phyloP scores from a whole-genome alignment of 139 green algal genomes.

The Coccomyxa sp. region DNA sequence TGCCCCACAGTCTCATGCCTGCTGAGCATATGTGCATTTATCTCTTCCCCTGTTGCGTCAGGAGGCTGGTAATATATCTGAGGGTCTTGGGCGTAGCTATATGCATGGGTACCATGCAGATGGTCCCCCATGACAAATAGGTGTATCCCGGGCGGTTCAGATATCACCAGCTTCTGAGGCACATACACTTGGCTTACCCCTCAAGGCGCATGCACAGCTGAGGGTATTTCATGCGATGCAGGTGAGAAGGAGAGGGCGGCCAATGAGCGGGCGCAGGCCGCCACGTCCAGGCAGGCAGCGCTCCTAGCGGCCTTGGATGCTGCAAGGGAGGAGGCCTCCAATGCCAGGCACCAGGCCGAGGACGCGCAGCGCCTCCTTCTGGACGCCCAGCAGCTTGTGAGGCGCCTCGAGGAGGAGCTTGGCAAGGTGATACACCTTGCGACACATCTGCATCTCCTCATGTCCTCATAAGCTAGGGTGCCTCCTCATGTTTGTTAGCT shows the following conservation, averaged over 20 bases:
- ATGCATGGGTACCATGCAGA: background rate
- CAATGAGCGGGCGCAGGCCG: constrained; percentile 8
- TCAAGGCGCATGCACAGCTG: no score
- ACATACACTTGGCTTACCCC: no score
- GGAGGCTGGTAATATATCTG: background rate
- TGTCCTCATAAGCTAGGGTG: background rate
- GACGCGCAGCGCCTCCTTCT: constrained; percentile 1
- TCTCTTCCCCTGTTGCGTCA: background rate
- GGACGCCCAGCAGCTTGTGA: background rate
- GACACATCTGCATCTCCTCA: background rate
- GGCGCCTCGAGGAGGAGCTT: constrained; percentile 2
- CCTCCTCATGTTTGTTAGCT: background rate
- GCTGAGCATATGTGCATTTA: background rate
- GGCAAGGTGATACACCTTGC: background rate
- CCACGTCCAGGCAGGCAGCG: background rate
- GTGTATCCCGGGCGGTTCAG: background rate
- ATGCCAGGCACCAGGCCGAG: constrained; percentile 8
- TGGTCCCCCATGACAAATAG: background rate
- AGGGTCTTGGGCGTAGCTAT: background rate
- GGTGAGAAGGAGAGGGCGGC: constrained; percentile 1
- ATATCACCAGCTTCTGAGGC: no score
- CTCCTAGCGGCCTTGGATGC: constrained; percentile 12
- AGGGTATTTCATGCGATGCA: background rate
- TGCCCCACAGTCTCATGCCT: background rate
- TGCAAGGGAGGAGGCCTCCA: constrained; percentile 11